Conservation (phyloP, 495 filamentous ascomycete genomes). For the Lasiosphaeria ovina region DNA sequence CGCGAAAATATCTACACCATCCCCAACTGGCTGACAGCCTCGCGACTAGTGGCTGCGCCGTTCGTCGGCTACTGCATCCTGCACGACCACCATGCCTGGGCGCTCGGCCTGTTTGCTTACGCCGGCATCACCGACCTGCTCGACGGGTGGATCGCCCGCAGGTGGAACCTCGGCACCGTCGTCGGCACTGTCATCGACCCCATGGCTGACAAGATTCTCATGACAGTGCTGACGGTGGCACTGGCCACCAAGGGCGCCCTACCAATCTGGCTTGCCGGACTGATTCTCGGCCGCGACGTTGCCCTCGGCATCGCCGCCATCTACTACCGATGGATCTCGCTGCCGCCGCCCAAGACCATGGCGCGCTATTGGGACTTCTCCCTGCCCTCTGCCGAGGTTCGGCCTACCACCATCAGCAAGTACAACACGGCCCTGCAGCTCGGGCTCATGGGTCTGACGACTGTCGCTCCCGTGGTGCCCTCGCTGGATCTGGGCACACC, state of each 20-base stretch:
- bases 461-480: slow-evolving; percentile 66
- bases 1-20: slow-evolving; percentile 96
- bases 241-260: slow-evolving; percentile 77
- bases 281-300: slow-evolving; percentile 88
- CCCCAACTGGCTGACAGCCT: slow-evolving; percentile 88
- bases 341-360: slow-evolving; percentile 91
- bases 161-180: slow-evolving; percentile 85
- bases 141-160: slow-evolving; percentile 88
- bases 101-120: slow-evolving; percentile 83
- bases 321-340: slow-evolving; percentile 91
- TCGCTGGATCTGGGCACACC: slow-evolving; percentile 50
- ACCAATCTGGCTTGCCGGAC: slow-evolving; percentile 83
- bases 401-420: slow-evolving; percentile 88
- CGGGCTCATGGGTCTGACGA: slow-evolving; percentile 72
- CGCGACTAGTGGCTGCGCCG: slow-evolving; percentile 79
- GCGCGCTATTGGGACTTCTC: slow-evolving; percentile 96
- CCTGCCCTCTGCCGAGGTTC: slow-evolving; percentile 87
- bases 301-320: slow-evolving; percentile 85
- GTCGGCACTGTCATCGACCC: slow-evolving; percentile 96
- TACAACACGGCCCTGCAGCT: slow-evolving; percentile 81
- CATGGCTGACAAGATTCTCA: slow-evolving; percentile 93
- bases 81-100: slow-evolving; percentile 70
- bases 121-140: slow-evolving; percentile 88
- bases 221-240: slow-evolving; percentile 85
- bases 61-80: slow-evolving; percentile 87